Conservation (phyloP, 148 eudicot genomes). For the Rhododendron kiyosumense region DNA sequence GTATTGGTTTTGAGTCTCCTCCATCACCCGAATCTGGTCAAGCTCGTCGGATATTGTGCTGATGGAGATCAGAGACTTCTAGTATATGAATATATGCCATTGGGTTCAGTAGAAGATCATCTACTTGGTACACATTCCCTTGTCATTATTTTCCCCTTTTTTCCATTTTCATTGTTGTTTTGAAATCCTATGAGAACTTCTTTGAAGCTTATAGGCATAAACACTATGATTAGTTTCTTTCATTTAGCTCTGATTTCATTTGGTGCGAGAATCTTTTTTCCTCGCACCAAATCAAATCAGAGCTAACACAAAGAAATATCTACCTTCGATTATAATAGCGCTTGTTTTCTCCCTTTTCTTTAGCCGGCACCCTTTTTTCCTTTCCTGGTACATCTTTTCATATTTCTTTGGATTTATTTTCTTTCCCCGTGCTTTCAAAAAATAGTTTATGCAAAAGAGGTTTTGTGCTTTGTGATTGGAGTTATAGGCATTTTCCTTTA, state of each 20-base stretch:
- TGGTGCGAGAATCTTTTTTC: neutral
- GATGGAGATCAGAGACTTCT: constrained; percentile 91
- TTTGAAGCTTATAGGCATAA: neutral
- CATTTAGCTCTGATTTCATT: neutral
- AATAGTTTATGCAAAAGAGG: neutral
- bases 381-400: neutral
- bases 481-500: neutral
- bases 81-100: constrained; percentile 75
- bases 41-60: constrained; percentile 75
- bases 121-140: constrained; percentile 49
- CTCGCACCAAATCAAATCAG: too few relatives aligned
- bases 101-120: constrained; percentile 60
- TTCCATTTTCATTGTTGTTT: too few relatives aligned
- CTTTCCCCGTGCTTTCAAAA: too few relatives aligned
- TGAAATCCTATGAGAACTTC: neutral
- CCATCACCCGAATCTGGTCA: constrained; percentile 59
- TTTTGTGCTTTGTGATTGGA: neutral
- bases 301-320: neutral
- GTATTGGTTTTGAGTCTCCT: constrained; percentile 54
- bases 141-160: neutral
- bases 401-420: too few relatives aligned
- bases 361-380: neutral
- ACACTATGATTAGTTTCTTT: neutral
- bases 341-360: neutral
- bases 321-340: neutral